phyloP scores from a whole-genome alignment of 148 eudicot genomes.

The Agrostemma githago region DNA sequence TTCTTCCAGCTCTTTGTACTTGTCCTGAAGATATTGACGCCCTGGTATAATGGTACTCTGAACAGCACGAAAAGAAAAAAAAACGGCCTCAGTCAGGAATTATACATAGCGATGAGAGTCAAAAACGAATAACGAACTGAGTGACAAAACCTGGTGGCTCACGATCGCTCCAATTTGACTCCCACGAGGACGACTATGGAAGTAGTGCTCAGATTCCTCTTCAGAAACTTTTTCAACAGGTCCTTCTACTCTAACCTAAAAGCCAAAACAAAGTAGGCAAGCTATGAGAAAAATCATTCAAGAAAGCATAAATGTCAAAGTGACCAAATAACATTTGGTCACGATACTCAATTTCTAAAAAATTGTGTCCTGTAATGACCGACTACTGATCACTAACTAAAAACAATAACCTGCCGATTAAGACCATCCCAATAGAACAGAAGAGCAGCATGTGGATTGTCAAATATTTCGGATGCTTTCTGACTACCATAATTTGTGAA shows the following conservation, averaged over 20 bases:
- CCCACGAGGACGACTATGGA: conserved; percentile 96
- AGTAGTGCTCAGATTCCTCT: conserved; percentile 84
- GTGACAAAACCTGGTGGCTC: conserved; percentile 71
- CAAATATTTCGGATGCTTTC: conserved; percentile 69
- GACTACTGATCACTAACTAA: neutral
- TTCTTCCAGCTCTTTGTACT: conserved; percentile 65
- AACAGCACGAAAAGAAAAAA: conserved; percentile 8
- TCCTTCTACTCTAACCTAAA: conserved; percentile 77
- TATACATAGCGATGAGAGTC: conserved; percentile 4
- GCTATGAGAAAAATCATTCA: neutral
- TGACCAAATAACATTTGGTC: neutral
- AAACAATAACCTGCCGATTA: conserved; percentile 64
- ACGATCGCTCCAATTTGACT: conserved; percentile 98
- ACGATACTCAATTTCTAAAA: neutral
- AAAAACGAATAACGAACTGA: conserved; percentile 10
- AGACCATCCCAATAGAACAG: conserved; percentile 85
- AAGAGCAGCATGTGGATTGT: conserved; percentile 84
- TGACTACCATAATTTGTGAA: conserved; percentile 88
- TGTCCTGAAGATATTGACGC: conserved; percentile 61
- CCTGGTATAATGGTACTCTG: conserved; percentile 81
- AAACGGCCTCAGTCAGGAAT: neutral
- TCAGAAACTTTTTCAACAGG: conserved; percentile 71
- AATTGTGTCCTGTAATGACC: neutral
- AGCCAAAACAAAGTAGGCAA: conserved; percentile 10
- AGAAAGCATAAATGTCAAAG: neutral